Conservation (phyloP, 495 filamentous ascomycete genomes). For the Trichoderma orchidacearum region DNA sequence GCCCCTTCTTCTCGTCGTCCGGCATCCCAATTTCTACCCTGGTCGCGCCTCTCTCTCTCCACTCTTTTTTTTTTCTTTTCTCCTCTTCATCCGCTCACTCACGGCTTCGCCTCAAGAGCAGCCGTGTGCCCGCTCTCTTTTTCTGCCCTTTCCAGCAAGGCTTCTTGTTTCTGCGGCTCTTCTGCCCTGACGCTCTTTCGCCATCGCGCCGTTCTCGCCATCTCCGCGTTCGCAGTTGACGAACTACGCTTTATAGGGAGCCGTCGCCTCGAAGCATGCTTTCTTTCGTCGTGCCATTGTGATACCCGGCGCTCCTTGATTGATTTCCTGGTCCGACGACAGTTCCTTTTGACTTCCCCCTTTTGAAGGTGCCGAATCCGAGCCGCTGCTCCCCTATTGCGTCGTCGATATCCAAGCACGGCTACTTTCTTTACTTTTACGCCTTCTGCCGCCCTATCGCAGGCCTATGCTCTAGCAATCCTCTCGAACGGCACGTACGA, state of each 20-base stretch:
- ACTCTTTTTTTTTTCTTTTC: conserved; percentile 1
- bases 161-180: neutral
- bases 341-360: neutral
- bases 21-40: neutral
- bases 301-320: neutral
- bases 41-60: neutral
- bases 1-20: neutral
- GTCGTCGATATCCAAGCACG: neutral
- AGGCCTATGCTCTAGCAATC: neutral
- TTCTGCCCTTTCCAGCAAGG: neutral
- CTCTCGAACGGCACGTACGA: neutral
- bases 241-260: neutral
- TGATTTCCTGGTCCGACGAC: neutral
- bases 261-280: neutral
- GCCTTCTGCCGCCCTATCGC: neutral
- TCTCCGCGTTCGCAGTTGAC: neutral
- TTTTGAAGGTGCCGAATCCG: neutral
- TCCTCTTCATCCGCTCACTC: neutral
- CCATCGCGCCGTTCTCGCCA: neutral
- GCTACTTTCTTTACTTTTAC: neutral
- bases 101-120: neutral
- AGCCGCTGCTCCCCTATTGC: neutral
- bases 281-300: neutral
- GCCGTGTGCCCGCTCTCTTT: neutral
- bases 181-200: neutral